phyloP scores from a whole-genome alignment of 352 stramenopile genomes.

The Globisporangium okanoganense region DNA sequence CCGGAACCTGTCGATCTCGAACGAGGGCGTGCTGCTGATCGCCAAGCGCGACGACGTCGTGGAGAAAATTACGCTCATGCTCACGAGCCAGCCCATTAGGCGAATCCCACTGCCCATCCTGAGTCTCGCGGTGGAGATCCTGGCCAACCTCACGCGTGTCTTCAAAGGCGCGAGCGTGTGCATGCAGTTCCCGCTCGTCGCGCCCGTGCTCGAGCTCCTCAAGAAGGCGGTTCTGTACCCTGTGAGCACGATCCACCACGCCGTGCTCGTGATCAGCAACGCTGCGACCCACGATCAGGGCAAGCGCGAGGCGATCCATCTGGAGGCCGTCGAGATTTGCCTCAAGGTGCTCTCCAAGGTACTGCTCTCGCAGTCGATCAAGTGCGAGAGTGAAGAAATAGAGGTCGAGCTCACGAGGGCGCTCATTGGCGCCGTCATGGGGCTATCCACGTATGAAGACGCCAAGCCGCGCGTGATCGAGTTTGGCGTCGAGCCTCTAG shows the following conservation, averaged over 20 bases:
- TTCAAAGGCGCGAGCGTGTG: conserved; percentile 45
- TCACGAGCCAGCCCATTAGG: conserved; percentile 43
- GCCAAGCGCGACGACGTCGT: conserved; percentile 36
- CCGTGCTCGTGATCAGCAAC: conserved; percentile 45
- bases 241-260: conserved; percentile 33
- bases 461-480: conserved; percentile 68
- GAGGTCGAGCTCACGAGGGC: conserved; percentile 50
- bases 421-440: conserved; percentile 56
- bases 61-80: conserved; percentile 34
- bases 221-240: conserved; percentile 52
- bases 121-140: conserved; percentile 28
- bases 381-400: conserved; percentile 30
- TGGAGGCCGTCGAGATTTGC: conserved; percentile 47
- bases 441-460: conserved; percentile 58
- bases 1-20: conserved; percentile 52
- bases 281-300: conserved; percentile 48
- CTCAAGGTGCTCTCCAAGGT: conserved; percentile 49
- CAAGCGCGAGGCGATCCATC: conserved; percentile 46
- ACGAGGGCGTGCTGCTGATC: conserved; percentile 46
- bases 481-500: conserved; percentile 63
- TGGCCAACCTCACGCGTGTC: conserved; percentile 56
- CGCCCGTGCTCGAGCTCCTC: conserved; percentile 46
- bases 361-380: conserved; percentile 40
- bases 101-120: conserved; percentile 33
- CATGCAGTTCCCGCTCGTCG: conserved; percentile 38